Conservation (phyloP, 345 rosid species). For the Gossypium anomalum region DNA sequence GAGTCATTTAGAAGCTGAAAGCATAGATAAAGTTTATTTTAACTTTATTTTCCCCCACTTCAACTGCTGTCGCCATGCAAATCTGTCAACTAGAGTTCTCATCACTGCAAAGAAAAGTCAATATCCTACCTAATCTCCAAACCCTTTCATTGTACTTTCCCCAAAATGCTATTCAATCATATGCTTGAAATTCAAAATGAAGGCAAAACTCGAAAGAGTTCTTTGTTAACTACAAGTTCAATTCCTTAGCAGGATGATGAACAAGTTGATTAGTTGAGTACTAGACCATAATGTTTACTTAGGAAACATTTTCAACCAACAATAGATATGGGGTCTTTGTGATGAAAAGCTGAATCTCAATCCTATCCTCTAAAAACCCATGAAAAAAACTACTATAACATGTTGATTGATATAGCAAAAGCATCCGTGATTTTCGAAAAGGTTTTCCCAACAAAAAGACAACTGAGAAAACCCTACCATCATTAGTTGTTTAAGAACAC, state of each 20-base stretch:
- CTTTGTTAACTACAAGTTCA: background rate
- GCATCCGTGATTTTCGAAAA: constrained; percentile 9
- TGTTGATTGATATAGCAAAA: constrained; percentile 16
- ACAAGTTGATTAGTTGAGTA: background rate
- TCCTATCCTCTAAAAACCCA: background rate
- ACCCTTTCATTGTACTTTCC: background rate
- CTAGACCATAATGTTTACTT: no score
- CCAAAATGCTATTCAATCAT: background rate
- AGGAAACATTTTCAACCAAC: background rate
- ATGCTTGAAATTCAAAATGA: no score
- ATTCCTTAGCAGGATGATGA: background rate
- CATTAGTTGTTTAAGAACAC: constrained; percentile 27
- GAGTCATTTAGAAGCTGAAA: background rate
- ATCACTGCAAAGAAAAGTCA: background rate
- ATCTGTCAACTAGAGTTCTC: background rate
- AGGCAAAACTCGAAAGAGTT: no score
- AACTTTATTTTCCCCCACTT: background rate
- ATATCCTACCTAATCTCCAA: background rate
- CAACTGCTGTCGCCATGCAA: background rate
- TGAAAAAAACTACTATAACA: constrained; percentile 8
- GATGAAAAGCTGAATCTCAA: background rate
- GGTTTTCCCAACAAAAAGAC: constrained; percentile 21
- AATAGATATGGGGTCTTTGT: background rate
- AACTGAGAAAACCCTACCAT: constrained; percentile 33
- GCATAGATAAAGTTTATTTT: background rate